Evolutionary conservation across 495 filamentous ascomycete genomes (phyloP).

Genomic region (Parathielavia hyrcaniae): DNA sequence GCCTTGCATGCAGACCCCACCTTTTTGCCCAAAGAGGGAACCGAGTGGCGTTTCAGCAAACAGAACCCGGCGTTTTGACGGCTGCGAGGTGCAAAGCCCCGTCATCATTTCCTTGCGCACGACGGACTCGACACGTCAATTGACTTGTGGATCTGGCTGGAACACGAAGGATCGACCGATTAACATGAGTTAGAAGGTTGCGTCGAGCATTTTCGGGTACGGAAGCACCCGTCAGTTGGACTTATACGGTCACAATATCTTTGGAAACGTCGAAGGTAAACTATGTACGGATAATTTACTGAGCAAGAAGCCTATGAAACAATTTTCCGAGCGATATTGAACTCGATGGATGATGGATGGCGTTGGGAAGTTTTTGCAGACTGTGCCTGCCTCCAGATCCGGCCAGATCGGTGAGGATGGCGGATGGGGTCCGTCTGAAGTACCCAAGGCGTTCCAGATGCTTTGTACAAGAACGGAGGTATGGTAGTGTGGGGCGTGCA

Average conservation of each 20-base stretch:
- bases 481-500: no score
- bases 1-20: slow-evolving; percentile 12
- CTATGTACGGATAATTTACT: no score
- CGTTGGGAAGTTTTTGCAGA: neutral
- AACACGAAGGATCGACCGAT: no score
- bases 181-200: no score
- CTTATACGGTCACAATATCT: no score
- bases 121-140: neutral
- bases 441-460: neutral
- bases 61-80: neutral
- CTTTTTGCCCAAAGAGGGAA: slow-evolving; percentile 1
- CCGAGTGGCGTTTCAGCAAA: slow-evolving; percentile 4
- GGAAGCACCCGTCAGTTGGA: no score
- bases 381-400: neutral
- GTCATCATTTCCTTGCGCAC: neutral
- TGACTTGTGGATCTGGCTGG: no score
- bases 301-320: no score
- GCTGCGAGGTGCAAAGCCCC: neutral
- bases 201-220: no score
- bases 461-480: no score
- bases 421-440: slow-evolving; percentile 12
- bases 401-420: neutral
- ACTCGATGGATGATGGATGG: neutral
- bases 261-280: no score
- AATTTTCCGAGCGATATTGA: neutral